A percentile compares a stretch with the other conserved stretches of the same genome.
Conservation (phyloP, 2,329 filamentous ascomycete species). For the Colletotrichum shisoi region DNA sequence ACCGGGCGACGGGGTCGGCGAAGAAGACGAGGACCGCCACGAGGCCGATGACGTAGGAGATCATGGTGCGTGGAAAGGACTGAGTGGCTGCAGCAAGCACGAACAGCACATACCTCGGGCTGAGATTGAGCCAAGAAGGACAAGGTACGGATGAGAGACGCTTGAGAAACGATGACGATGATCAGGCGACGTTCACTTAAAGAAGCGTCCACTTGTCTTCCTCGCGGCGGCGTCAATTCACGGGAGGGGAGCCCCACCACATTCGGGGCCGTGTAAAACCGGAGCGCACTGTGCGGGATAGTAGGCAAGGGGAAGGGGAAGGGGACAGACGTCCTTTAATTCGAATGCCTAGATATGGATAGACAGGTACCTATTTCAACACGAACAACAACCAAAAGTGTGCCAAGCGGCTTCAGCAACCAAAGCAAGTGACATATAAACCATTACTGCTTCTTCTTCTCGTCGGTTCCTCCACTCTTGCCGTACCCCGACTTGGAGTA, state of each 20-base stretch:
- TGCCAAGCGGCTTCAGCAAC: background rate
- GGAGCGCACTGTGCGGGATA: conserved; percentile 1
- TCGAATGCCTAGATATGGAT: background rate
- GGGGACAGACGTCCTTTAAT: too few species aligned
- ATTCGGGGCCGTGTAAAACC: conserved; percentile 11
- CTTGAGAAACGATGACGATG: background rate
- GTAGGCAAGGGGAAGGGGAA: too few species aligned
- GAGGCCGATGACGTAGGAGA: conserved; percentile 56
- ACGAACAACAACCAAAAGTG: background rate
- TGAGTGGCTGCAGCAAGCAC: background rate
- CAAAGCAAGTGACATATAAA: background rate
- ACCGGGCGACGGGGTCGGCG: conserved; percentile 54
- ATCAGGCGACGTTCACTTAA: background rate
- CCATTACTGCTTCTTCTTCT: conserved; percentile 37
- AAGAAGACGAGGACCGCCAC: conserved; percentile 55
- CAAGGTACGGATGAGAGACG: background rate
- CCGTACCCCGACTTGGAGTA: conserved; percentile 49
- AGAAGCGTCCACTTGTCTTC: background rate
- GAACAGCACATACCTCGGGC: background rate
- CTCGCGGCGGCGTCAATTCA: background rate
- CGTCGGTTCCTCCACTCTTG: conserved; percentile 3
- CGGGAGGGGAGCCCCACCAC: background rate
- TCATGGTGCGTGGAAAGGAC: conserved; percentile 46
- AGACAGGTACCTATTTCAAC: conserved; percentile 22
- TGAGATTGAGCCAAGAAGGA: background rate